These are phyloP conservation scores for Lenwebbia sp. DNA, from an alignment of 345 rosid species.

Conservation along the genomic window DNA sequence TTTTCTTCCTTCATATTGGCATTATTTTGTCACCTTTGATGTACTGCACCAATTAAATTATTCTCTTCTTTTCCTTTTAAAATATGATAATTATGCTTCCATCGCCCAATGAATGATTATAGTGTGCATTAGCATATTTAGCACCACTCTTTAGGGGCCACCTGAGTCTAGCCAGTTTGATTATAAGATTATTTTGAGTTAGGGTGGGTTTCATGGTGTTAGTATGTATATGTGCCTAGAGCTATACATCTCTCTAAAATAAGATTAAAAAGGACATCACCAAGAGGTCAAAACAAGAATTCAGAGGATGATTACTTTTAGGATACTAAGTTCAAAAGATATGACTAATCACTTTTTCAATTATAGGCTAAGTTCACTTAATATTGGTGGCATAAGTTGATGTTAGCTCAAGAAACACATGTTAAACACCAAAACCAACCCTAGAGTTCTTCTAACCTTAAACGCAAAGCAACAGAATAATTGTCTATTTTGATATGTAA, in stretches of 20 bases:
- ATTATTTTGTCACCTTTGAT: not conserved
- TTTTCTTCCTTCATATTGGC: not conserved
- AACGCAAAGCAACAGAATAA: not conserved
- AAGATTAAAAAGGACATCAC: not conserved
- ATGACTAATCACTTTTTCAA: not conserved
- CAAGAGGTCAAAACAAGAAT: not conserved
- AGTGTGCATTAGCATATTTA: not conserved
- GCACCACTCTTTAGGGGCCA: slow-evolving; percentile 3
- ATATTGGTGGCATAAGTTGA: not conserved
- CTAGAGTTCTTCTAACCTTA: not conserved
- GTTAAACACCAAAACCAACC: not conserved
- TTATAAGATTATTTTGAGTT: not conserved
- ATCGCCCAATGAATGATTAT: slow-evolving; percentile 4
- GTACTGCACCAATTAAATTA: not conserved
- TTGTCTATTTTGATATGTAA: not conserved
- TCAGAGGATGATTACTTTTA: not conserved
- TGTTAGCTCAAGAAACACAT: not conserved
- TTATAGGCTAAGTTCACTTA: not conserved
- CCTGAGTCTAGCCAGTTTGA: not conserved
- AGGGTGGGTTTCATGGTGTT: not conserved
- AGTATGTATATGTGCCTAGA: not conserved
- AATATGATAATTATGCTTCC: not conserved
- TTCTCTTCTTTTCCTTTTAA: not conserved
- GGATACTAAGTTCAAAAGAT: not conserved
- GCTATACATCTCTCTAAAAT: not conserved